phyloP scores from a whole-genome alignment of 306 rosid genomes.

The Abrus precatorius region DNA sequence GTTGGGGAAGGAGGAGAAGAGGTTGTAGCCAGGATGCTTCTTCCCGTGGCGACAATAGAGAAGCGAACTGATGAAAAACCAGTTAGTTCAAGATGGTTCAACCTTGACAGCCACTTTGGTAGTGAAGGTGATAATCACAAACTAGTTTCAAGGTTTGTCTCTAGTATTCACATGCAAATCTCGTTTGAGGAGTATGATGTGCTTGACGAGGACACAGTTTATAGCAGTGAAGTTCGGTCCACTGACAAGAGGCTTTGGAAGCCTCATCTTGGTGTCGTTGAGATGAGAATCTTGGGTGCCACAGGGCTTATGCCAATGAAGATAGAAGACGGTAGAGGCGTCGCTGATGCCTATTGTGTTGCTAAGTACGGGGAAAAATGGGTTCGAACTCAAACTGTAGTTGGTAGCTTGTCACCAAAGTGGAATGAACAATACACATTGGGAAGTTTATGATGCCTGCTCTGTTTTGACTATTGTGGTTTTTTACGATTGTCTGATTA shows the following conservation, averaged over 20 bases:
- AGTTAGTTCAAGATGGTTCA: neutral
- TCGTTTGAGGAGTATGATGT: constrained; percentile 3
- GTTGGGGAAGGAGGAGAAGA: neutral
- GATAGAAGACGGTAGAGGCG: neutral
- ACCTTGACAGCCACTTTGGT: neutral
- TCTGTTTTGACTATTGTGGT: constrained; percentile 16
- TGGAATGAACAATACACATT: neutral
- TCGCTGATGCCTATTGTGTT: constrained; percentile 13
- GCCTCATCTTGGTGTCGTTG: constrained; percentile 29
- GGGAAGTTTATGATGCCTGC: constrained; percentile 33
- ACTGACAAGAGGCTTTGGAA: neutral
- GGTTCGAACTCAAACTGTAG: neutral
- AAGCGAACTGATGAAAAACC: constrained; percentile 19
- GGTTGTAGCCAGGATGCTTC: neutral
- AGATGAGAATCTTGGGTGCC: constrained; percentile 23
- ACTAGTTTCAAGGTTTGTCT: neutral
- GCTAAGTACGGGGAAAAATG: constrained; percentile 27
- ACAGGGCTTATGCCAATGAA: neutral
- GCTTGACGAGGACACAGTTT: neutral
- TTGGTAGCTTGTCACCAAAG: constrained; percentile 10
- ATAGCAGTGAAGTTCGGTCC: constrained; percentile 8
- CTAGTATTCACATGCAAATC: constrained; percentile 24
- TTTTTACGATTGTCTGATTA: neutral
- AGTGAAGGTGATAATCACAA: neutral
- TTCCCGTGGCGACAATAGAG: neutral